Evolutionary conservation across 2,329 filamentous ascomycete genomes (phyloP).

Genomic region (Trichoderma atroviride): DNA sequence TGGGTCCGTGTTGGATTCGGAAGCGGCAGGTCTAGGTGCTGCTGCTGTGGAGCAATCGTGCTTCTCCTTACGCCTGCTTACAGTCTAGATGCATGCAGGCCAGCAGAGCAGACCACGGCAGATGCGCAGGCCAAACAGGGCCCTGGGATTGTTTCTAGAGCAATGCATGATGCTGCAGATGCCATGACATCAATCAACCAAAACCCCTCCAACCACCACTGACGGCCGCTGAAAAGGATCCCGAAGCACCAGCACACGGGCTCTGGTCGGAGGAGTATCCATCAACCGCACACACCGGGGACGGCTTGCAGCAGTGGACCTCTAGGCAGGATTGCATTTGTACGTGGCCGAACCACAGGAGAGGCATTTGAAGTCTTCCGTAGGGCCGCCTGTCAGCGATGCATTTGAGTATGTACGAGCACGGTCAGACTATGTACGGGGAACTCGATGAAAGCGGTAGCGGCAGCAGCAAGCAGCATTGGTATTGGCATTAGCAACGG

Average conservation of each 20-base stretch:
- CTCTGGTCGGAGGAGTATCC: background rate
- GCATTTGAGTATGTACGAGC: background rate
- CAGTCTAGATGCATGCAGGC: conserved; percentile 17
- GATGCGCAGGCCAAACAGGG: conserved; percentile 9
- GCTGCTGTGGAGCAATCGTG: conserved; percentile 10
- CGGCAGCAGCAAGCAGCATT: background rate
- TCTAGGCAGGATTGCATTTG: conserved; percentile 19
- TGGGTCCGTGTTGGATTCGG: background rate
- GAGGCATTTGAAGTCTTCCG: background rate
- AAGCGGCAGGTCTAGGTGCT: conserved; percentile 15
- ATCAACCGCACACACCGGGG: conserved; percentile 4
- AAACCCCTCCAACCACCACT: background rate
- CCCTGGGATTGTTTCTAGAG: background rate
- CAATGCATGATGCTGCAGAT: background rate
- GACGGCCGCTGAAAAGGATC: background rate
- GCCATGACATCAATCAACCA: conserved; percentile 23
- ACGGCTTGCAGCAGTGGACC: conserved; percentile 16
- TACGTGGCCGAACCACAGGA: conserved; percentile 21
- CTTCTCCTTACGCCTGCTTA: conserved; percentile 13
- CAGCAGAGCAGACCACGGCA: conserved; percentile 1
- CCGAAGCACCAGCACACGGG: background rate
- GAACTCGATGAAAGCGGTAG: background rate
- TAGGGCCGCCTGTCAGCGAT: background rate
- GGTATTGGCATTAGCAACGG: background rate
- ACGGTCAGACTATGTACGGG: background rate